phyloP scores from a whole-genome alignment of 23 red algal species.

The Porphyridium purpureum region DNA sequence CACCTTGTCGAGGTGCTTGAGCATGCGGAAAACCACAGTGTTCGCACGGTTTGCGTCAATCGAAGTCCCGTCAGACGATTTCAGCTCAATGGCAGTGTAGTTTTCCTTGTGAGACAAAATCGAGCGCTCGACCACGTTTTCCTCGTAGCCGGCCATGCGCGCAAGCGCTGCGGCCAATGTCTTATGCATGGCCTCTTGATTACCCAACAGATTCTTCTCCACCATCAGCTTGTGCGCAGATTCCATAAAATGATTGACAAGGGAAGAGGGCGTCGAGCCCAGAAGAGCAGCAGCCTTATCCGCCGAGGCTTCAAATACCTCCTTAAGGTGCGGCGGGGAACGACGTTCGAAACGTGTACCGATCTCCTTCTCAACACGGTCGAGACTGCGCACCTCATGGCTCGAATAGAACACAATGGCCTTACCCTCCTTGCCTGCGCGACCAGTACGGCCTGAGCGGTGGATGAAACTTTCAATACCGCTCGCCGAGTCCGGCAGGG shows the following conservation, averaged over 20 bases:
- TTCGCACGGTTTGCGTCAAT: neutral
- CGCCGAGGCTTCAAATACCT: neutral
- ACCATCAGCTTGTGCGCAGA: neutral
- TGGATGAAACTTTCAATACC: slow-evolving; percentile 81
- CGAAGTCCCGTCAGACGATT: neutral
- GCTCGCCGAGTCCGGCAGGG: slow-evolving; percentile 57
- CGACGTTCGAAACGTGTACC: slow-evolving; percentile 3
- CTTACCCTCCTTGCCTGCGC: slow-evolving; percentile 51
- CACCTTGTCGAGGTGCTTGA: neutral
- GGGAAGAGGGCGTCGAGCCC: no score
- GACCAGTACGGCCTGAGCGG: slow-evolving; percentile 56
- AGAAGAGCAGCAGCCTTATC: slow-evolving; percentile 1
- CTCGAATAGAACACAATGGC: slow-evolving; percentile 62
- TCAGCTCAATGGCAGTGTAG: neutral
- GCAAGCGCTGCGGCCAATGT: neutral
- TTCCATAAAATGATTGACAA: neutral
- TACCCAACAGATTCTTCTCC: neutral
- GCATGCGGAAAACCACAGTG: neutral
- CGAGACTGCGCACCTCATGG: slow-evolving; percentile 46
- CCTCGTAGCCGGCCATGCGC: neutral
- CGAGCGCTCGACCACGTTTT: neutral
- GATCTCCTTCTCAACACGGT: slow-evolving; percentile 1
- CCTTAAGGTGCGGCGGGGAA: neutral
- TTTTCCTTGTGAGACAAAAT: neutral
- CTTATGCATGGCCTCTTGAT: neutral